These are phyloP conservation scores for Fusarium sp. DNA, from an alignment of 2,329 filamentous ascomycete species.

Conservation along the genomic window DNA sequence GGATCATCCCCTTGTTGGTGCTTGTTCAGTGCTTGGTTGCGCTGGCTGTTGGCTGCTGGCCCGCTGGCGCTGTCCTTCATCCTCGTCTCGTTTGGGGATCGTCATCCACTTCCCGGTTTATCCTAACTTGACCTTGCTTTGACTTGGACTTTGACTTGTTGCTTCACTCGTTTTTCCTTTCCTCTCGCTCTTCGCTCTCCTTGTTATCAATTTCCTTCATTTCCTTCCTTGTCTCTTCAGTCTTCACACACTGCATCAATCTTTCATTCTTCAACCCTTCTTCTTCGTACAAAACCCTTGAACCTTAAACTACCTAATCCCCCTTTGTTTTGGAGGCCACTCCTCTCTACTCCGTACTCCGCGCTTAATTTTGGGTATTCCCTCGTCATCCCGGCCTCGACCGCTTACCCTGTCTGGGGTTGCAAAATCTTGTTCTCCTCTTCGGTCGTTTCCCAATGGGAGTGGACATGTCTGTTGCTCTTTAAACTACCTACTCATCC, in stretches of 20 bases:
- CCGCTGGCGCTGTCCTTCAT: constrained; percentile 1
- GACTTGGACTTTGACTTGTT: constrained; percentile 24
- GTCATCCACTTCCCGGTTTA: constrained; percentile 48
- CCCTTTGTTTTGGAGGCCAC: constrained; percentile 36
- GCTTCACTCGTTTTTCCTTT: constrained; percentile 37
- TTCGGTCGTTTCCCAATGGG: constrained; percentile 29
- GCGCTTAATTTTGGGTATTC: constrained; percentile 40
- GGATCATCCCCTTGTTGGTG: constrained; percentile 26
- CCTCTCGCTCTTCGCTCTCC: background rate
- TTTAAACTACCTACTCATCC: constrained; percentile 6
- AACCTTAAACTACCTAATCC: constrained; percentile 27
- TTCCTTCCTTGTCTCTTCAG: constrained; percentile 7
- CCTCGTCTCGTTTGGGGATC: constrained; percentile 43
- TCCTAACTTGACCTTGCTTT: constrained; percentile 20
- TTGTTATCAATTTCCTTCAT: constrained; percentile 4
- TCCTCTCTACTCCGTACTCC: constrained; percentile 12
- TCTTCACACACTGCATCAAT: constrained; percentile 12
- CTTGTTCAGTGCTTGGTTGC: constrained; percentile 6
- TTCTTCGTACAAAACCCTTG: constrained; percentile 28
- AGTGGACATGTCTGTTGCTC: constrained; percentile 14
- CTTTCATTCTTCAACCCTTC: constrained; percentile 3
- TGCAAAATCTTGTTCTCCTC: constrained; percentile 38
- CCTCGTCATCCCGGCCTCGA: constrained; percentile 38
- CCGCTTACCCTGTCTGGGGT: constrained; percentile 32
- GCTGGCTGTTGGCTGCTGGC: constrained; percentile 5